Conservation (phyloP, 306 rosid species). For the Pachyrhizus erosus region DNA sequence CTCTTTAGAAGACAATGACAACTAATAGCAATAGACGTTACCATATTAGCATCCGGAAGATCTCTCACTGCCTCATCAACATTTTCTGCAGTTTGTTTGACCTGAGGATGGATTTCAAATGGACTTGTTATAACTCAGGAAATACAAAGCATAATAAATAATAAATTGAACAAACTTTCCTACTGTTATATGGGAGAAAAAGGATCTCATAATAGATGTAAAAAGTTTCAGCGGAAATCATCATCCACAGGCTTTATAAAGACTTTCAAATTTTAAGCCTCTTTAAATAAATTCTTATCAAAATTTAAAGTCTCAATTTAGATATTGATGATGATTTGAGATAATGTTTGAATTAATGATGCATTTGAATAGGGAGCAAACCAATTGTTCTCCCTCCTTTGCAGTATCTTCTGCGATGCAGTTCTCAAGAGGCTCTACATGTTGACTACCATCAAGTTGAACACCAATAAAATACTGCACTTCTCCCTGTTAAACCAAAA, state of each 20-base stretch:
- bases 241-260: neutral
- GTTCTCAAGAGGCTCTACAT: slow-evolving; percentile 82
- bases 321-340: slow-evolving; percentile 15
- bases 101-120: slow-evolving; percentile 51
- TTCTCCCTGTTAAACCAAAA: slow-evolving; percentile 75
- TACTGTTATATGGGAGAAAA: neutral
- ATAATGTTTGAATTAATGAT: slow-evolving; percentile 17
- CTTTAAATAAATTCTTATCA: neutral
- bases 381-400: slow-evolving; percentile 80
- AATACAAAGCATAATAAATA: slow-evolving; percentile 10
- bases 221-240: neutral
- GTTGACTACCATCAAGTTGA: slow-evolving; percentile 98
- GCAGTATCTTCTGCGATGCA: slow-evolving; percentile 71
- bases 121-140: slow-evolving; percentile 24
- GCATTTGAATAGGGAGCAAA: slow-evolving; percentile 45
- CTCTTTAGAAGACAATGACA: slow-evolving; percentile 23
- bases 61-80: slow-evolving; percentile 87
- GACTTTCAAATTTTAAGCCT: neutral
- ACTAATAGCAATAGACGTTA: slow-evolving; percentile 32
- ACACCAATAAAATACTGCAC: slow-evolving; percentile 98
- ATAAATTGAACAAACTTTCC: slow-evolving; percentile 14
- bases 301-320: slow-evolving; percentile 16
- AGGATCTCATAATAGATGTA: slow-evolving; percentile 1
- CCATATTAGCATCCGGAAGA: slow-evolving; percentile 98
- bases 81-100: slow-evolving; percentile 88